Conservation (phyloP, 352 stramenopile genomes). For the Globisporangium spinosum region DNA sequence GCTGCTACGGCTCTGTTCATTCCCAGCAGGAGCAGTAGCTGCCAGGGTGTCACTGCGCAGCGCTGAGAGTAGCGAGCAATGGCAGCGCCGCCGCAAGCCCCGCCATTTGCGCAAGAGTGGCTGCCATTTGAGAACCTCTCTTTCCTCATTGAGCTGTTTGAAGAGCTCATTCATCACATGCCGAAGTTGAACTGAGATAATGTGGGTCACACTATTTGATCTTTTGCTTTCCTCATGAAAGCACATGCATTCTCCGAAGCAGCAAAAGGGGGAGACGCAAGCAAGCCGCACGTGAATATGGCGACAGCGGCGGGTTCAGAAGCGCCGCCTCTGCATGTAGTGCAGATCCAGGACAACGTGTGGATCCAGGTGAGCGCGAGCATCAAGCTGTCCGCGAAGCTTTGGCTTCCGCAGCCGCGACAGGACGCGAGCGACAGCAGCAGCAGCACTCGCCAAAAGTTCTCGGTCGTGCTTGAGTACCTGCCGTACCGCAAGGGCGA, state of each 20-base stretch:
- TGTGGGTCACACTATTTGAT: not conserved
- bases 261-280: not conserved
- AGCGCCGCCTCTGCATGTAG: conserved; percentile 7
- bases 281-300: not conserved
- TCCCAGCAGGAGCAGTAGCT: no score
- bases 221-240: no score
- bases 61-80: conserved; percentile 23
- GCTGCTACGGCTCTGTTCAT: not conserved
- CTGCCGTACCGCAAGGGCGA: conserved; percentile 49
- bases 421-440: not conserved
- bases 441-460: conserved; percentile 3
- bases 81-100: conserved; percentile 19
- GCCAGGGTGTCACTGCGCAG: conserved; percentile 20
- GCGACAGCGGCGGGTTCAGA: not conserved
- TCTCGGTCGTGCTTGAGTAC: conserved; percentile 51
- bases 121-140: not conserved
- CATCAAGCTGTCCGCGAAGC: conserved; percentile 30
- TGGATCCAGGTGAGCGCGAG: conserved; percentile 30
- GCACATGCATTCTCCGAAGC: no score
- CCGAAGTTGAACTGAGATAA: not conserved
- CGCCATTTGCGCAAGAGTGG: conserved; percentile 15
- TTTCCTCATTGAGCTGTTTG: no score
- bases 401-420: conserved; percentile 31
- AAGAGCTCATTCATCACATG: no score
- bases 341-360: conserved; percentile 36